phyloP scores from a whole-genome alignment of 768 basidiomycete species.

The Rhizopogon vulgaris region DNA sequence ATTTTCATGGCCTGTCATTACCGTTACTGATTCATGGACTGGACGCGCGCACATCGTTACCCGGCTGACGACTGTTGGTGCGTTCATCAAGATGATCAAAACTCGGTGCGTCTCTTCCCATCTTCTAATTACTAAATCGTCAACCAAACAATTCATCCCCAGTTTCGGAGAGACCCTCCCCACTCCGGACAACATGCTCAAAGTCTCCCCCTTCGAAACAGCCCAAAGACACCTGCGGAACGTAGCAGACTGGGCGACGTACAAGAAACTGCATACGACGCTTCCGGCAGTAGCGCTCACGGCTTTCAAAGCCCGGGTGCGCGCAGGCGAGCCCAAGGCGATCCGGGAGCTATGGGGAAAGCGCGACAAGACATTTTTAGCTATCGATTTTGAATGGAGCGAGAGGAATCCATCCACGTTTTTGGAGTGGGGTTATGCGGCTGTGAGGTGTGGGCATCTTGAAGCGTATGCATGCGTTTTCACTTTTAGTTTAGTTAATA shows the following conservation, averaged over 20 bases:
- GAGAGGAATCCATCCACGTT: slow-evolving; percentile 65
- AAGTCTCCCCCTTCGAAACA: slow-evolving; percentile 64
- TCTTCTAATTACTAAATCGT: background rate
- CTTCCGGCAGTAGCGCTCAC: slow-evolving; percentile 64
- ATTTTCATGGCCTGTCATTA: slow-evolving; percentile 81
- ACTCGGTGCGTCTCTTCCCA: slow-evolving; percentile 42
- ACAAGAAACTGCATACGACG: slow-evolving; percentile 64
- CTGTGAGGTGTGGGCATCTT: slow-evolving; percentile 66
- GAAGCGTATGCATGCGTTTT: slow-evolving; percentile 40
- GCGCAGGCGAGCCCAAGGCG: slow-evolving; percentile 58
- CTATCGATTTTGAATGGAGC: slow-evolving; percentile 70
- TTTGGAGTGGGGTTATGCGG: slow-evolving; percentile 81
- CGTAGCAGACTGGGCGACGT: slow-evolving; percentile 59
- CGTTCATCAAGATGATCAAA: slow-evolving; percentile 83
- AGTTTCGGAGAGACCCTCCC: slow-evolving; percentile 77
- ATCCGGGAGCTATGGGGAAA: slow-evolving; percentile 63
- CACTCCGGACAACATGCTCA: slow-evolving; percentile 65
- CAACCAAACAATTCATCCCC: background rate
- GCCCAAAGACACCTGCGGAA: slow-evolving; percentile 63
- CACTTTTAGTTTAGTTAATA: background rate
- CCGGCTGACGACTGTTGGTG: slow-evolving; percentile 60
- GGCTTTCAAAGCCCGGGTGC: slow-evolving; percentile 59
- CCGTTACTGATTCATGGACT: slow-evolving; percentile 66
- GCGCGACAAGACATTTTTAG: slow-evolving; percentile 68
- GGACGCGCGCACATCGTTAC: slow-evolving; percentile 77